Evolutionary conservation across 306 rosid species (phyloP).

Genomic region (Boehmeria nivea): DNA sequence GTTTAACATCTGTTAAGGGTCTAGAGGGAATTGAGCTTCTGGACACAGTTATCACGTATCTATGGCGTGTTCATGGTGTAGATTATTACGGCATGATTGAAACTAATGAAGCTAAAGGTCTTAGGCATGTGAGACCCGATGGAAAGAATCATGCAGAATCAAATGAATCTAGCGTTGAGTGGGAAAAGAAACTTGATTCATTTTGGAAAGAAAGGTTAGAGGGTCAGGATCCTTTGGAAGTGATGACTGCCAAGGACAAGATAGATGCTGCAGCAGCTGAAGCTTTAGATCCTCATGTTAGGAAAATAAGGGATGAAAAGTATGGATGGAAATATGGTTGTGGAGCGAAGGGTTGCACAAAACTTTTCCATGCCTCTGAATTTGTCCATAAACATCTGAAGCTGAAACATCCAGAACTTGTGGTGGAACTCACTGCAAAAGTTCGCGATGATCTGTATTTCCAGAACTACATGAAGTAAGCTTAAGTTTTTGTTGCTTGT

Average conservation of each 20-base stretch:
- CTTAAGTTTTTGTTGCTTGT: not conserved
- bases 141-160: constrained; percentile 32
- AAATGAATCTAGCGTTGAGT: constrained; percentile 62
- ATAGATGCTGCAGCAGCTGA: constrained; percentile 86
- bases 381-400: constrained; percentile 93
- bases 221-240: constrained; percentile 89
- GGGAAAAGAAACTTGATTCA: constrained; percentile 85
- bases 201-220: constrained; percentile 81
- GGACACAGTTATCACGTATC: constrained; percentile 85
- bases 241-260: constrained; percentile 93
- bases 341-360: constrained; percentile 99
- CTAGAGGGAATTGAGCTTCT: constrained; percentile 87
- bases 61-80: constrained; percentile 90
- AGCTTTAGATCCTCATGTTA: constrained; percentile 77
- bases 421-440: constrained; percentile 71
- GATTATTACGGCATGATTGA: constrained; percentile 97
- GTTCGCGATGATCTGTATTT: constrained; percentile 83
- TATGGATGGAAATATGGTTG: constrained; percentile 99
- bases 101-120: constrained; percentile 75
- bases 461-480: constrained; percentile 98
- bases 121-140: constrained; percentile 81
- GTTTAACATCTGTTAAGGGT: constrained; percentile 86
- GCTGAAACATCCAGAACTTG: constrained; percentile 86
- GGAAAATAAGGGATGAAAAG: constrained; percentile 97
- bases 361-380: constrained; percentile 97